A percentile compares a stretch with the other conserved stretches of the same genome.
These are phyloP conservation scores for Tricholoma saponaceum DNA, from an alignment of 768 basidiomycete genomes.

Conservation along the genomic window DNA sequence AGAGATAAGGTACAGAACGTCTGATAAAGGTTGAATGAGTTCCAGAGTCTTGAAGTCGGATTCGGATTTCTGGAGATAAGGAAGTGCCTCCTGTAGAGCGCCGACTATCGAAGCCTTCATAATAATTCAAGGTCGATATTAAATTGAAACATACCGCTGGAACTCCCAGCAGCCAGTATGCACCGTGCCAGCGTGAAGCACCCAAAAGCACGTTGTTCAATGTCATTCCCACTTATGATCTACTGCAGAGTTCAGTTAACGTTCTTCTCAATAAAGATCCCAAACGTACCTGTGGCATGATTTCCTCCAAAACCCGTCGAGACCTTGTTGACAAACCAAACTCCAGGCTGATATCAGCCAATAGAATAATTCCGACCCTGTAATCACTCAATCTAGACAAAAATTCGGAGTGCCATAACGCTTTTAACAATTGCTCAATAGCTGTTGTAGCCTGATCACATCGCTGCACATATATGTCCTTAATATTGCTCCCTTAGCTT, in stretches of 20 bases:
- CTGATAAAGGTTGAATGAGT: conserved; percentile 54
- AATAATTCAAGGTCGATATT: background rate
- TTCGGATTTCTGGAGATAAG: conserved; percentile 60
- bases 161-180: conserved; percentile 55
- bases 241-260: conserved; percentile 20
- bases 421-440: conserved; percentile 63
- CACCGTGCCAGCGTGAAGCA: conserved; percentile 74
- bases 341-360: conserved; percentile 77
- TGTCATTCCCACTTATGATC: conserved; percentile 68
- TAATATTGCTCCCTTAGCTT: background rate
- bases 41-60: conserved; percentile 58
- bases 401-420: conserved; percentile 80
- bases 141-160: conserved; percentile 33
- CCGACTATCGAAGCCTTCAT: conserved; percentile 22
- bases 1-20: conserved; percentile 70
- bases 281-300: conserved; percentile 70
- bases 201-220: conserved; percentile 73
- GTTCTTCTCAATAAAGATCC: background rate
- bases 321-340: conserved; percentile 71
- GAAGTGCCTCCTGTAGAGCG: conserved; percentile 52
- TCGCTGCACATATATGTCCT: conserved; percentile 36
- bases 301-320: conserved; percentile 63
- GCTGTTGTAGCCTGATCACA: conserved; percentile 57
- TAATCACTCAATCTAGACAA: conserved; percentile 65
- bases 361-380: conserved; percentile 61